Evolutionary conservation across 495 filamentous ascomycete species (phyloP).

Genomic region (Neurospora intermedia): DNA sequence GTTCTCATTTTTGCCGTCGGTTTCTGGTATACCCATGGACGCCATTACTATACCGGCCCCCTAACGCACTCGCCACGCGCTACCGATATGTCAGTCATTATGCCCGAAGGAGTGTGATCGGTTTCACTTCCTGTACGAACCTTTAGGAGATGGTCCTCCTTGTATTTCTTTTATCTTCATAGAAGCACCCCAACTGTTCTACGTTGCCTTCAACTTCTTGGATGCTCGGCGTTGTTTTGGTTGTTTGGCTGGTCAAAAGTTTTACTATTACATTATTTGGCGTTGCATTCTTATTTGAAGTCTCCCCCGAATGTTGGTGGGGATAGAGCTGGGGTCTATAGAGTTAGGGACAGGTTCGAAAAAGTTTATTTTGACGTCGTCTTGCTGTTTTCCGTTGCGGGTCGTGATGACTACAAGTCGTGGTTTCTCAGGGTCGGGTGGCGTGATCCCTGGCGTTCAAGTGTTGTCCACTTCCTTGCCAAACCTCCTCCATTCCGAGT

Average conservation of each 20-base stretch:
- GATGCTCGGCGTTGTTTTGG: neutral
- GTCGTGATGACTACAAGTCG: neutral
- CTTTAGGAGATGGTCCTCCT: neutral
- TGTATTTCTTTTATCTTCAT: neutral
- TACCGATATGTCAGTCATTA: neutral
- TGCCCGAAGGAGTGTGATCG: neutral
- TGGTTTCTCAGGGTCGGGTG: neutral
- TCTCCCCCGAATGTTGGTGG: neutral
- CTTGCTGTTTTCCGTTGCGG: neutral
- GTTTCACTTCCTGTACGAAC: neutral
- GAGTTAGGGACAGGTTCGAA: neutral
- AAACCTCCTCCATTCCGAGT: neutral
- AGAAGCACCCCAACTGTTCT: neutral
- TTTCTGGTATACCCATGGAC: conserved; percentile 42
- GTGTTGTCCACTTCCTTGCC: neutral
- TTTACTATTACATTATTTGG: neutral
- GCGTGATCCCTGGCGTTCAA: neutral
- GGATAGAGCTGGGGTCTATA: neutral
- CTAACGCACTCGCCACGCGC: conserved; percentile 10
- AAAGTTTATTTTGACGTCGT: neutral
- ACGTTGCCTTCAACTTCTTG: neutral
- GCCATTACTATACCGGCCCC: conserved; percentile 43
- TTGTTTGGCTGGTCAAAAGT: neutral
- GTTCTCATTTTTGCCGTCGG: conserved; percentile 30
- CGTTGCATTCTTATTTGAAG: neutral